Evolutionary conservation across 306 rosid genomes (phyloP).

Genomic region (Vicia villosa): DNA sequence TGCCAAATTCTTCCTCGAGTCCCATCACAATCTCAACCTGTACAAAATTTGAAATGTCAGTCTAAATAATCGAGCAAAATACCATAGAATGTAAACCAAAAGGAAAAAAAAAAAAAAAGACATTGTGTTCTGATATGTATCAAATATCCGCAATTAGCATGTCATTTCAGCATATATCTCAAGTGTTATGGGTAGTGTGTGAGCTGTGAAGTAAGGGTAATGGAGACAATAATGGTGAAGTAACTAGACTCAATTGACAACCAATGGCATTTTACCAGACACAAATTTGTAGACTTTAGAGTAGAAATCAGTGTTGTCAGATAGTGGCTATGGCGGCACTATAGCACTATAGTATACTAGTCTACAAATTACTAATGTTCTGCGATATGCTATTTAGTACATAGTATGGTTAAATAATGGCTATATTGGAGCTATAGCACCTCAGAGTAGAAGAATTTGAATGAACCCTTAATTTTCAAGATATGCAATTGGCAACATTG

Average conservation of each 20-base stretch:
- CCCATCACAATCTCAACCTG: constrained; percentile 99
- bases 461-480: neutral
- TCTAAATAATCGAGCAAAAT: constrained; percentile 4
- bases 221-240: neutral
- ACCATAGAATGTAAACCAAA: constrained; percentile 20
- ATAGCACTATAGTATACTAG: neutral
- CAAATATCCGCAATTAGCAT: neutral
- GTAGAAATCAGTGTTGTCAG: neutral
- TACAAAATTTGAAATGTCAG: constrained; percentile 6
- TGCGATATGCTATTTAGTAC: neutral
- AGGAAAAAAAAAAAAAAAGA: no score
- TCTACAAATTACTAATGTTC: neutral
- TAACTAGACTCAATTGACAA: neutral
- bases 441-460: neutral
- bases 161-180: neutral
- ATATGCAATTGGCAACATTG: neutral
- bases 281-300: neutral
- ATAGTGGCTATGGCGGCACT: neutral
- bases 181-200: neutral
- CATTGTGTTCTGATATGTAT: neutral
- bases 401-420: neutral
- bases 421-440: neutral
- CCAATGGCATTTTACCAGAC: neutral
- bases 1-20: constrained; percentile 85
- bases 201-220: neutral